Evolutionary conservation across 306 rosid species (phyloP).

Genomic region (Sechiopsis laciniata): DNA sequence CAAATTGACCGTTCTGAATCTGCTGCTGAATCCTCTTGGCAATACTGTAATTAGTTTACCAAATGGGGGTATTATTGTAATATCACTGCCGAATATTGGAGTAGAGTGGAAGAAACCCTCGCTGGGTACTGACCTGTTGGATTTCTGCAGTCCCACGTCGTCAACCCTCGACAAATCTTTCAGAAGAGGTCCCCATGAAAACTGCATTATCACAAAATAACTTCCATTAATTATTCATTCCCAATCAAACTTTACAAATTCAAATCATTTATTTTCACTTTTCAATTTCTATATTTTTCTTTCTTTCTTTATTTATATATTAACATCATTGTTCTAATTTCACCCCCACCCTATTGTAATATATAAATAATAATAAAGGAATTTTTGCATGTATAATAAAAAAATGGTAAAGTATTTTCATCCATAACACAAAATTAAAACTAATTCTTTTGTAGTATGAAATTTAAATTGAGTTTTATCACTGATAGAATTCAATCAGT

Average conservation of each 20-base stretch:
- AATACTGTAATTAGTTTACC: slow-evolving; percentile 42
- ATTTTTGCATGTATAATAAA: too few species aligned
- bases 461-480: too few species aligned
- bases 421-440: too few species aligned
- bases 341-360: too few species aligned
- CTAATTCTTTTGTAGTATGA: too few species aligned
- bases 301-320: too few species aligned
- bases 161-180: slow-evolving; percentile 79
- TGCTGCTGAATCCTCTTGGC: slow-evolving; percentile 59
- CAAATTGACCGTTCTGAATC: slow-evolving; percentile 47
- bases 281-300: too few species aligned
- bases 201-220: slow-evolving; percentile 29
- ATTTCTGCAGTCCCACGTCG: slow-evolving; percentile 47
- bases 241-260: not conserved
- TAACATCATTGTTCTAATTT: too few species aligned
- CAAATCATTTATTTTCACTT: too few species aligned
- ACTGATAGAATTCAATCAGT: too few species aligned
- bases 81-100: not conserved
- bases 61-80: not conserved
- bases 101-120: not conserved
- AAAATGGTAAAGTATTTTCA: too few species aligned
- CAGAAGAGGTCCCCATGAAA: slow-evolving; percentile 96
- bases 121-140: slow-evolving; percentile 52
- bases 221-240: not conserved
- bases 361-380: too few species aligned